Conservation (phyloP, 1,139 yeast species). For the Yamadazyma pseudoaaseri region DNA sequence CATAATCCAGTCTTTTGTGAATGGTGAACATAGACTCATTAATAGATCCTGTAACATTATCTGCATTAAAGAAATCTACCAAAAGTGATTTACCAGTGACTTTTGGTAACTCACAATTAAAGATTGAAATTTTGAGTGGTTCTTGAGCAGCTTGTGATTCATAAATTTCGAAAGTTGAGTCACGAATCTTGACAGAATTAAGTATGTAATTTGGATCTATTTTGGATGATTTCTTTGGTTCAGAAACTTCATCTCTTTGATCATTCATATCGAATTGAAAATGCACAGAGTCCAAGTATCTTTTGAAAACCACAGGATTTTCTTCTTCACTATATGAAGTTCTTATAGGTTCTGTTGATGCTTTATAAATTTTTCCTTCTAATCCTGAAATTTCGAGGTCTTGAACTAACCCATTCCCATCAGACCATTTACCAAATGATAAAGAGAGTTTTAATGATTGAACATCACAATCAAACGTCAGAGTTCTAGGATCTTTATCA, state of each 20-base stretch:
- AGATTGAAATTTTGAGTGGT: slow-evolving; percentile 55
- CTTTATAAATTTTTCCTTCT: slow-evolving; percentile 46
- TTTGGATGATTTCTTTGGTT: slow-evolving; percentile 15
- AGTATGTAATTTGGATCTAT: slow-evolving; percentile 47
- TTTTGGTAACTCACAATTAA: slow-evolving; percentile 63
- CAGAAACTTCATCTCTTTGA: slow-evolving; percentile 17
- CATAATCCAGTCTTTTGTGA: slow-evolving; percentile 50
- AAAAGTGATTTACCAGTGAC: slow-evolving; percentile 57
- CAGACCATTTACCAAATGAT: slow-evolving; percentile 68
- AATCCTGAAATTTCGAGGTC: slow-evolving; percentile 64
- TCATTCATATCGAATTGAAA: slow-evolving; percentile 34
- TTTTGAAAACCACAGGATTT: slow-evolving; percentile 11
- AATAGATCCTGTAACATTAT: slow-evolving; percentile 68
- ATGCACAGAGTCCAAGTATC: slow-evolving; percentile 28
- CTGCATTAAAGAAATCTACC: slow-evolving; percentile 67
- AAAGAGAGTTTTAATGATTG: slow-evolving; percentile 58
- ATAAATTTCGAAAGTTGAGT: slow-evolving; percentile 49
- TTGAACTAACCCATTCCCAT: slow-evolving; percentile 64
- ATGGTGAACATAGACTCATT: slow-evolving; percentile 74
- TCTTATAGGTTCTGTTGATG: neutral
- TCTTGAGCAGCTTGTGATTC: slow-evolving; percentile 20
- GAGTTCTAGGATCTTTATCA: slow-evolving; percentile 15
- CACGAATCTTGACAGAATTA: slow-evolving; percentile 51
- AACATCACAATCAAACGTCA: slow-evolving; percentile 40
- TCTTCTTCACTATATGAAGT: slow-evolving; percentile 1